Conservation (phyloP, 306 rosid species). For the Vicia faba region DNA sequence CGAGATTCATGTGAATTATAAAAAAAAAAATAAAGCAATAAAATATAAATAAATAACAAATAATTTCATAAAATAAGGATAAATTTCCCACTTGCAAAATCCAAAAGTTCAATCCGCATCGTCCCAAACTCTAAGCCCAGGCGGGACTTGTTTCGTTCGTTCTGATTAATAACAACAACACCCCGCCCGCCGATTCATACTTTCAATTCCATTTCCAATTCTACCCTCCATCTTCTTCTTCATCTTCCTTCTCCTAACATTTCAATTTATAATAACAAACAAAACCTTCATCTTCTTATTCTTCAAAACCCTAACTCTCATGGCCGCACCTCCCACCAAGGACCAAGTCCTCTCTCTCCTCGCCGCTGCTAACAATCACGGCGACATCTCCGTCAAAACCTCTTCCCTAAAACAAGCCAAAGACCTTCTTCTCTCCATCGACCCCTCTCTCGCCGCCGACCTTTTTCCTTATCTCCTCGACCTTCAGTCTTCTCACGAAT, state of each 20-base stretch:
- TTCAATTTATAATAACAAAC: not conserved
- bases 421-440: conserved; percentile 64
- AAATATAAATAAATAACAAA: too few species aligned
- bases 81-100: conserved; percentile 9
- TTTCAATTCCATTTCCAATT: not conserved
- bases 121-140: not conserved
- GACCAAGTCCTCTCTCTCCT: conserved; percentile 84
- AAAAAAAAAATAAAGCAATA: too few species aligned
- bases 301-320: conserved; percentile 52
- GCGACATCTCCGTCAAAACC: conserved; percentile 83
- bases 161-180: not conserved
- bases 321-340: conserved; percentile 59
- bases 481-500: conserved; percentile 84
- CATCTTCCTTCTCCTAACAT: not conserved
- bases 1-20: too few species aligned
- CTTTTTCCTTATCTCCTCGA: conserved; percentile 82
- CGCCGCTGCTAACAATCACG: conserved; percentile 93
- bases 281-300: conserved; percentile 20
- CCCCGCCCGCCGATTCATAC: not conserved
- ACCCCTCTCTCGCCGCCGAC: conserved; percentile 69
- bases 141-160: not conserved
- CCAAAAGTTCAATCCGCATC: not conserved
- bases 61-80: not conserved
- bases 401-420: conserved; percentile 78
- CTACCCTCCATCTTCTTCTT: not conserved